A percentile compares a stretch with the other conserved stretches of the same genome.
Evolutionary conservation across 306 rosid genomes (phyloP).

Genomic region (Cicer chorassanicum): DNA sequence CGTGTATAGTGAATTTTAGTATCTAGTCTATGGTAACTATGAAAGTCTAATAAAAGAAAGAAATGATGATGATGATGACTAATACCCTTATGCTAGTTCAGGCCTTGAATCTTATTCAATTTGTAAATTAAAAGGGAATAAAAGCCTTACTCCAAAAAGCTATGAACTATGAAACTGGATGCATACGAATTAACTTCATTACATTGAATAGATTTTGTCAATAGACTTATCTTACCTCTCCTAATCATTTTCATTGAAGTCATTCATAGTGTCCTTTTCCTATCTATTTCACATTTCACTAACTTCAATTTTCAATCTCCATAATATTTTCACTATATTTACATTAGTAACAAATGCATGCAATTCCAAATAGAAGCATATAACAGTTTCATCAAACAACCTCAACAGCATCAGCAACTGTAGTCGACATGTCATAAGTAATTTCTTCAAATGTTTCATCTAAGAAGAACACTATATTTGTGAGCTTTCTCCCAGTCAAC

Average conservation of each 20-base stretch:
- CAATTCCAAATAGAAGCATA: constrained; percentile 38
- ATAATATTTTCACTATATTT: constrained; percentile 2
- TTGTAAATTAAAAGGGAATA: neutral
- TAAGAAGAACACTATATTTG: constrained; percentile 87
- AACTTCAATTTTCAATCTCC: constrained; percentile 10
- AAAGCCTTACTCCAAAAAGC: constrained; percentile 5
- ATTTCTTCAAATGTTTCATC: constrained; percentile 99
- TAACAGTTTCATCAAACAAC: constrained; percentile 51
- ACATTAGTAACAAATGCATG: constrained; percentile 28
- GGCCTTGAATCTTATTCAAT: constrained; percentile 3
- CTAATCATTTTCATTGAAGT: constrained; percentile 17
- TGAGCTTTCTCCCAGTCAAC: constrained; percentile 82
- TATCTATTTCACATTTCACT: constrained; percentile 18
- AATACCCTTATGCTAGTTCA: constrained; percentile 24
- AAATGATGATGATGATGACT: neutral
- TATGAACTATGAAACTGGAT: constrained; percentile 14
- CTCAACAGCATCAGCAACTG: constrained; percentile 95
- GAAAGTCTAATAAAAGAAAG: constrained; percentile 3
- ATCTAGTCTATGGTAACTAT: neutral
- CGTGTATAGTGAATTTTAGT: neutral
- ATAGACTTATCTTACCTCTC: constrained; percentile 3
- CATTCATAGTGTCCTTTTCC: neutral
- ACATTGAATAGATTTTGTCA: neutral
- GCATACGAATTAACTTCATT: neutral
- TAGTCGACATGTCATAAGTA: constrained; percentile 87